Evolutionary conservation across 192 early-diverging fungal genomes (phyloP).

Genomic region (Backusella morwellensis): DNA sequence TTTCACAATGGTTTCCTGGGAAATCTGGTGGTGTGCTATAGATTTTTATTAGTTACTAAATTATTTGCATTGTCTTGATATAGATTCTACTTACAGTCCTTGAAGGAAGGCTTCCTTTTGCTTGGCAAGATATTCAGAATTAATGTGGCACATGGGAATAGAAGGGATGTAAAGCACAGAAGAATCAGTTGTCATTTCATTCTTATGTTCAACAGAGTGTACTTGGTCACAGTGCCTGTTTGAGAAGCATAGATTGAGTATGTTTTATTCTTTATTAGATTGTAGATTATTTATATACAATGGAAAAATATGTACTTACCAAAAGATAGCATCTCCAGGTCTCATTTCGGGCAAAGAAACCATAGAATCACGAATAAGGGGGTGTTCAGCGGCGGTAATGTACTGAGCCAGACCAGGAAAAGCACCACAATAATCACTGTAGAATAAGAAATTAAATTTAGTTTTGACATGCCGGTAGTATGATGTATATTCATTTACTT

Average conservation of each 20-base stretch:
- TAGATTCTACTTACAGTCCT: constrained; percentile 19
- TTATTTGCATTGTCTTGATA: not conserved
- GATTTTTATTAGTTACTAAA: not conserved
- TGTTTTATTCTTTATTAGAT: not conserved
- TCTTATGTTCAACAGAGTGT: constrained; percentile 25
- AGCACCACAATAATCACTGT: constrained; percentile 24
- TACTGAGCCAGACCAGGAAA: constrained; percentile 13
- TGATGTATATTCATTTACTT: not conserved
- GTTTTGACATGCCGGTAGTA: not conserved
- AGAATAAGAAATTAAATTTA: not conserved
- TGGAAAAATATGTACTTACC: not conserved
- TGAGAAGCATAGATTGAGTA: not conserved
- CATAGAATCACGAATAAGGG: constrained; percentile 26
- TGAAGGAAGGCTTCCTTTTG: constrained; percentile 20
- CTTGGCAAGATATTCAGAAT: constrained; percentile 10
- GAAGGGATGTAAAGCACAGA: constrained; percentile 35
- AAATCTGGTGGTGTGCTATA: constrained; percentile 31
- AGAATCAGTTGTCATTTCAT: constrained; percentile 21
- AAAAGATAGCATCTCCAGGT: constrained; percentile 35
- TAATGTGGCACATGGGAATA: constrained; percentile 24
- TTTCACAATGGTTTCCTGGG: constrained; percentile 28
- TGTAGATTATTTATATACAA: not conserved
- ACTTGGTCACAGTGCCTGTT: constrained; percentile 24
- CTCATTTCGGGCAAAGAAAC: constrained; percentile 22
- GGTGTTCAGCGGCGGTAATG: constrained; percentile 21